Percentiles rank a stretch among this genome's conserved stretches.
These are phyloP conservation scores for Dipodascus albidus DNA, from an alignment of 805 yeast species.

Conservation along the genomic window DNA sequence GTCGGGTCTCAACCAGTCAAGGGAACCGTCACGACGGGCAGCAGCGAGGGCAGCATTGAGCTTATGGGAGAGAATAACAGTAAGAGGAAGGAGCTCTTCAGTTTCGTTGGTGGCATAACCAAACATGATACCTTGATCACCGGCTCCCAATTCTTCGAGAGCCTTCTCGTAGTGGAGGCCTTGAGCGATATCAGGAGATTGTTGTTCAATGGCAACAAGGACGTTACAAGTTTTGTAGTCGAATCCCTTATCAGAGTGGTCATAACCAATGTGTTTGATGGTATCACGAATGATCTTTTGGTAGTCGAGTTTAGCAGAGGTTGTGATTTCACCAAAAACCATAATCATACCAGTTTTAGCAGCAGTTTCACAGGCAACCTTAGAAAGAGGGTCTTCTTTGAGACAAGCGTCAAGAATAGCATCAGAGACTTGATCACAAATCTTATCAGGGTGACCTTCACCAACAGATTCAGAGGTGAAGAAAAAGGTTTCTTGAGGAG, in stretches of 20 bases:
- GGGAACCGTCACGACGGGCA: slow-evolving; percentile 92
- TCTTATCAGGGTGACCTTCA: slow-evolving; percentile 47
- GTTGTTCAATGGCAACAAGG: slow-evolving; percentile 97
- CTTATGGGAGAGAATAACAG: slow-evolving; percentile 88
- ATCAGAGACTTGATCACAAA: slow-evolving; percentile 96
- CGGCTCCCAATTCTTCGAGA: slow-evolving; percentile 96
- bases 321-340: slow-evolving; percentile 99
- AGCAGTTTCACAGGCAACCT: slow-evolving; percentile 99
- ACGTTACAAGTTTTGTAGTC: slow-evolving; percentile 99
- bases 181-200: slow-evolving; percentile 98
- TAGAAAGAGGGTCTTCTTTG: slow-evolving; percentile 89
- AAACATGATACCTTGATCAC: slow-evolving; percentile 99
- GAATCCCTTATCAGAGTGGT: slow-evolving; percentile 89
- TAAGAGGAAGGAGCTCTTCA: slow-evolving; percentile 92
- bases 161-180: slow-evolving; percentile 95
- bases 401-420: slow-evolving; percentile 97
- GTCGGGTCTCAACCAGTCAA: slow-evolving; percentile 98
- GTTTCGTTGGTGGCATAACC: slow-evolving; percentile 99
- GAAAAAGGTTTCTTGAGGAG: slow-evolving; percentile 35
- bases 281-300: slow-evolving; percentile 97
- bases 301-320: slow-evolving; percentile 89
- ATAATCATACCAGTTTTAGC: slow-evolving; percentile 98
- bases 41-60: slow-evolving; percentile 93
- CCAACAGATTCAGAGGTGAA: slow-evolving; percentile 64
- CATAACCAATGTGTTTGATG: slow-evolving; percentile 97